Conservation (phyloP, 2,329 filamentous ascomycete genomes). For the Alternaria atra region DNA sequence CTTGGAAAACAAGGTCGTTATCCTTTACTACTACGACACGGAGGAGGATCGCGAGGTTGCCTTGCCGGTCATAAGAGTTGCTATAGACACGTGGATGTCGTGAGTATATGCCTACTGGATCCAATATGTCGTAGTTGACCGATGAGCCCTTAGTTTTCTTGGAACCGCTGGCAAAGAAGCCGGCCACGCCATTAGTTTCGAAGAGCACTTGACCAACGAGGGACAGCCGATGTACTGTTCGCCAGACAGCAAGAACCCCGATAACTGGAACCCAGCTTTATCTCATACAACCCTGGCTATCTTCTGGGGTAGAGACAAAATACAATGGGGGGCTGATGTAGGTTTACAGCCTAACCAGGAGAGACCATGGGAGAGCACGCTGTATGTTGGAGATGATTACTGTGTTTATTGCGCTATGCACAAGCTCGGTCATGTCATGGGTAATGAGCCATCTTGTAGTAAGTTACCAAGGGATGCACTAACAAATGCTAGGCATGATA, state of each 20-base stretch:
- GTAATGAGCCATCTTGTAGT: not conserved
- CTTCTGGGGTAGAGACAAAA: not conserved
- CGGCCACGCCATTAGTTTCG: conserved; percentile 6
- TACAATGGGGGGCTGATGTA: conserved; percentile 1
- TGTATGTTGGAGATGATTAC: not conserved
- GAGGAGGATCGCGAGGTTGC: not conserved
- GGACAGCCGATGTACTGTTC: conserved; percentile 2
- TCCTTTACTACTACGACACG: conserved; percentile 6
- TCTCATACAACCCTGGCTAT: conserved; percentile 6
- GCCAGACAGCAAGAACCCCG: not conserved
- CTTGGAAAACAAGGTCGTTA: not conserved
- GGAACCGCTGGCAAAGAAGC: not conserved
- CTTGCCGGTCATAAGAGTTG: not conserved
- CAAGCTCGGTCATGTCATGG: conserved; percentile 3
- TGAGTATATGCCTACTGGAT: not conserved
- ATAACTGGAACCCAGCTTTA: conserved; percentile 1
- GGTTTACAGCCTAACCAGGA: not conserved
- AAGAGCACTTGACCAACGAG: not conserved
- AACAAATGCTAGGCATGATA: conserved; percentile 8
- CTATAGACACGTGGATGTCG: conserved; percentile 4
- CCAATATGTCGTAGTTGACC: not conserved
- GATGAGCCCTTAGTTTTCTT: not conserved
- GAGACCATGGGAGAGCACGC: not conserved
- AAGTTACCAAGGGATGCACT: not conserved
- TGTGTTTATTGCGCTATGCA: conserved; percentile 1